Base-by-base conservation (phyloP, 2,329 filamentous ascomycete species). In the Fusarium chaquense region DNA sequence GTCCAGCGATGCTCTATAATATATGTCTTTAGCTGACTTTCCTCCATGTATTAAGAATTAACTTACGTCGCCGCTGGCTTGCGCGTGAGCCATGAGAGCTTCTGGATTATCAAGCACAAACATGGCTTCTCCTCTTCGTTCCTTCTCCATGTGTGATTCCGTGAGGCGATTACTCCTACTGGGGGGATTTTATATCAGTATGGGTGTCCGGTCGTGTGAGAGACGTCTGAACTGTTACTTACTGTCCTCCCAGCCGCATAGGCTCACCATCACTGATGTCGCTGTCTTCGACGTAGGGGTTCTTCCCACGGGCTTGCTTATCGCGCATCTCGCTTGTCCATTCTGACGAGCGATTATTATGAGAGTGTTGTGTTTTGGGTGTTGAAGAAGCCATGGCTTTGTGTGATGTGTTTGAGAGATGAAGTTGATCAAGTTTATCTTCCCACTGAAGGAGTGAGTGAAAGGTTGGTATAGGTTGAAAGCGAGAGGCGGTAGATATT, bases 11-110 rank as follows among this genome's bases (percentile, higher is more conserved):
- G 74, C 83, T 89, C 87, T 89, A 28, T 18, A 46, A 3, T 15
- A n/a, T 44, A 7, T 26, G 22, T 28, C 36, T 70, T 50, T 16
- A 50, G 49, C 18, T n/a, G 22, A 30, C 7, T 50, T 36, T 9
- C 52, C 18, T 20, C 44, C 28, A 52, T 44, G 16, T 33, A 49
- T n/a, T 15, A 18, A 12, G 36, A 36, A 35, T 18, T 36, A n/a
- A 40, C 85, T 71, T 75, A 90, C 88, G 70, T 88, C 84, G 33
- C 82, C 82, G 32, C 81, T 81, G 67, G 83, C 83, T 68, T 85
- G 82, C 3, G 88, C 85, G 43, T 87, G 83, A 81, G 87, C 88
- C 82, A 88, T 86, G 49, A 90, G 78, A 58, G 86, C 78, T 73
- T 90, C 87, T 0, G 87, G 87, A 28, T 77, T 83, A 67, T 87